Conservation (phyloP, 1,284 basidiomycete species). For the Malassezia pachydermatis region DNA sequence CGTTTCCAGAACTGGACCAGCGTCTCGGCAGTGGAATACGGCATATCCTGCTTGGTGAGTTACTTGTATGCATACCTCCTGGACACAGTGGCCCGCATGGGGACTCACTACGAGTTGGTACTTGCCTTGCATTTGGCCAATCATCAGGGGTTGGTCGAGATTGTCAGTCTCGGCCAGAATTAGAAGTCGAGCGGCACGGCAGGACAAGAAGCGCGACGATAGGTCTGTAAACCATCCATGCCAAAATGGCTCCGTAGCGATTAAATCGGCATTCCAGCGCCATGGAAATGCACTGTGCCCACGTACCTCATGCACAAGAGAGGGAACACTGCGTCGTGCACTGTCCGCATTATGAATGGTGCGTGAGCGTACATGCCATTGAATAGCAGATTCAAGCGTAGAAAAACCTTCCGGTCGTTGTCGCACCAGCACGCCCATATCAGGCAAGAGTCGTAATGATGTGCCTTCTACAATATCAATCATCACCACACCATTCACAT, state of each 20-base stretch:
- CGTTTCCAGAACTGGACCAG: constrained; percentile 80
- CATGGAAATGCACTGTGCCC: constrained; percentile 18
- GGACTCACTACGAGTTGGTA: constrained; percentile 83
- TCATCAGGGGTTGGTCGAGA: constrained; percentile 85
- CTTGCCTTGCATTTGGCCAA: constrained; percentile 88
- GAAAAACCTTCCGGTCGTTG: constrained; percentile 73
- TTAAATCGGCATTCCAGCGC: constrained; percentile 73
- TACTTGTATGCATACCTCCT: constrained; percentile 62
- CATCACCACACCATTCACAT: constrained; percentile 69
- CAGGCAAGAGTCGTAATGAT: constrained; percentile 79
- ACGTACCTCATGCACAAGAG: constrained; percentile 21
- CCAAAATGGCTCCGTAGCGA: constrained; percentile 82
- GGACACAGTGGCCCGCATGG: constrained; percentile 81
- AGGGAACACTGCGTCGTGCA: constrained; percentile 40
- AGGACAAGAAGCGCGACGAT: constrained; percentile 64
- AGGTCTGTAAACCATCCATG: constrained; percentile 81
- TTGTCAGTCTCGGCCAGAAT: constrained; percentile 85
- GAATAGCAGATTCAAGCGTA: constrained; percentile 70
- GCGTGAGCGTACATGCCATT: constrained; percentile 68
- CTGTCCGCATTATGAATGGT: constrained; percentile 39
- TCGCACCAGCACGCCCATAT: constrained; percentile 80
- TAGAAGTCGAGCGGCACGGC: constrained; percentile 69
- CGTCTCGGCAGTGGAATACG: constrained; percentile 58
- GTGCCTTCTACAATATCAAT: constrained; percentile 96
- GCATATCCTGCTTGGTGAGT: constrained; percentile 10